Conservation (phyloP, 106 monocot species). For the Narthecium ossifragum region DNA sequence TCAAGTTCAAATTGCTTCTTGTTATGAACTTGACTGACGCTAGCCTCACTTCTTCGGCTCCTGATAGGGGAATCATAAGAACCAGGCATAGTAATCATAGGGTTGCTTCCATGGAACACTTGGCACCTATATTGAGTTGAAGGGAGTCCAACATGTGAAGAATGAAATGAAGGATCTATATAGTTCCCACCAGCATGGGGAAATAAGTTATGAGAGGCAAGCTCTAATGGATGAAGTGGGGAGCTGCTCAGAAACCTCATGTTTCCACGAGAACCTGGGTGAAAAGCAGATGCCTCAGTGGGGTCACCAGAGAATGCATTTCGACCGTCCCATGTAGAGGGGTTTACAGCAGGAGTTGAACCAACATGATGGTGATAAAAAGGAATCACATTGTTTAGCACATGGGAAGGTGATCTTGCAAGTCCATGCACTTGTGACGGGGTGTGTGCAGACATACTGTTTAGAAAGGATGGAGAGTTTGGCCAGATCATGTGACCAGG, state of each 20-base stretch:
- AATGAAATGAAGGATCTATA: constrained; percentile 22
- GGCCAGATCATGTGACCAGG: constrained; percentile 44
- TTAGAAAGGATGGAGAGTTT: constrained; percentile 44
- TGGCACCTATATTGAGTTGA: constrained; percentile 31
- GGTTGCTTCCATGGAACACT: constrained; percentile 29
- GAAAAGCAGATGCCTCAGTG: constrained; percentile 13
- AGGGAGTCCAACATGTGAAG: constrained; percentile 22
- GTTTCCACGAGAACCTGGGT: constrained; percentile 29
- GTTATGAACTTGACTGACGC: constrained; percentile 33
- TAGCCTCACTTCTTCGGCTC: constrained; percentile 48
- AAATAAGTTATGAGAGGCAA: constrained; percentile 24
- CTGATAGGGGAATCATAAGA: constrained; percentile 41
- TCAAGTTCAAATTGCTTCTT: constrained; percentile 73
- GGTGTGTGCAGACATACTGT: constrained; percentile 26
- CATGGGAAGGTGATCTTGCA: constrained; percentile 24
- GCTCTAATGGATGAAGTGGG: constrained; percentile 13
- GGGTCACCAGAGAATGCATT: constrained; percentile 16
- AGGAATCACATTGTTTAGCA: constrained; percentile 22
- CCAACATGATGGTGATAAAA: constrained; percentile 37
- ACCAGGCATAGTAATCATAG: constrained; percentile 26
- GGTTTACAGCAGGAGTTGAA: constrained; percentile 39
- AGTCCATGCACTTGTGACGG: constrained; percentile 32
- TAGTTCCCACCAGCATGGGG: constrained; percentile 21
- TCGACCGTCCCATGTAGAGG: constrained; percentile 29
- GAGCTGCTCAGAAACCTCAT: constrained; percentile 21